Evolutionary conservation across 1,284 basidiomycete species (phyloP), one percentile per base, ranked within the genome.

Genomic region (Sanghuangporus weigelae): DNA sequence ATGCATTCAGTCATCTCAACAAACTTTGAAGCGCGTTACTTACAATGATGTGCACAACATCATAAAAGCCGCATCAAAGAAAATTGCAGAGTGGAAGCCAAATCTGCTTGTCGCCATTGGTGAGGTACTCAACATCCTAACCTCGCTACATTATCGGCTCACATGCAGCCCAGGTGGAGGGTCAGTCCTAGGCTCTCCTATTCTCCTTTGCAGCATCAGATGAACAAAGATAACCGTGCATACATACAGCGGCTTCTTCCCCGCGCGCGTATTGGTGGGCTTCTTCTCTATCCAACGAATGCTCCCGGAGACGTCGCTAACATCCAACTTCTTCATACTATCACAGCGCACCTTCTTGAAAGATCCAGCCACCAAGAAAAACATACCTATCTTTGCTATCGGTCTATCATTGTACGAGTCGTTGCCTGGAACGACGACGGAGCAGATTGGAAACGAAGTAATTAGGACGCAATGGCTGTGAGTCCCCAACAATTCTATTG

Each of bases 381-480:
- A 92, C 68, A 87, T 97, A 61, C 92, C 93, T 60, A 96, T 97
- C 68, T 87, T 89, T 75, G 95, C 95, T 2, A 96, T 98, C 68
- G 95, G 95, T 1, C 82, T 98, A 39, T 95, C 93, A 2, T 81
- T 98, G 4, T 98, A 98, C 71, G 95, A 98, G 73, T 84, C 89
- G 31, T 78, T 96, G 12, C 87, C 90, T 7, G 91, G 87, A 23
- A 83, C 83, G 21, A 87, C 86, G 8, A 87, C 79, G 49, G 89
- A 96, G 71, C 85, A 89, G 71, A 83, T 94, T 64, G 93, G 93
- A 38, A 85, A 80, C 64, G 88, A 96, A 74, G 92, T 97, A 65
- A 80, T 95, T 69, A 84, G 94, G 62, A 96, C 93, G 8, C 95
- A 97, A 74, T 97, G 95, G 95, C 82, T 85, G 92, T 95, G 16